Evolutionary conservation across 108 stramenopile species (phyloP).

Genomic region (Discostella stelligeroides): DNA sequence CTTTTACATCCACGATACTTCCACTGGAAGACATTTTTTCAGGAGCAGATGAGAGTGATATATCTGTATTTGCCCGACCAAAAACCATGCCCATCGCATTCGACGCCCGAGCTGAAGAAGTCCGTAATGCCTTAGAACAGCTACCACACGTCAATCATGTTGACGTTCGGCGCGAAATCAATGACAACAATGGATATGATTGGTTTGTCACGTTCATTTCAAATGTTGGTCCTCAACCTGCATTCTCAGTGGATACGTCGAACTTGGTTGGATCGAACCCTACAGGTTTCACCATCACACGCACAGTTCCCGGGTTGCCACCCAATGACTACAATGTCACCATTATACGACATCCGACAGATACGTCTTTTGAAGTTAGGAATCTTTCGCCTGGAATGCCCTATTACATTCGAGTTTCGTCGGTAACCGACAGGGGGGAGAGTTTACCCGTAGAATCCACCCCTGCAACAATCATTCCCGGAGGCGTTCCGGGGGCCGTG

Average conservation of each 20-base stretch:
- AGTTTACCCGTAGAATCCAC: slow-evolving; percentile 27
- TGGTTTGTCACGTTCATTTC: slow-evolving; percentile 79
- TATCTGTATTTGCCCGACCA: slow-evolving; percentile 23
- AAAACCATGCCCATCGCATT: slow-evolving; percentile 46
- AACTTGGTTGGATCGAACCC: slow-evolving; percentile 47
- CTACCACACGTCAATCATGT: slow-evolving; percentile 71
- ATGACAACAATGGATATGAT: slow-evolving; percentile 51
- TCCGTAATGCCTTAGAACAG: slow-evolving; percentile 71
- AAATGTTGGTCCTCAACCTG: slow-evolving; percentile 73
- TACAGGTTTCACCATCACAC: slow-evolving; percentile 24
- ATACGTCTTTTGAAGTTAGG: slow-evolving; percentile 30
- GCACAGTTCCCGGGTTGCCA: slow-evolving; percentile 34
- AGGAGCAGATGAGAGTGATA: slow-evolving; percentile 18
- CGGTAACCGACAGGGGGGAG: slow-evolving; percentile 49
- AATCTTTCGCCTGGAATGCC: slow-evolving; percentile 47
- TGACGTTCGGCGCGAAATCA: slow-evolving; percentile 51
- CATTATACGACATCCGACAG: slow-evolving; percentile 25
- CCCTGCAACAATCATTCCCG: slow-evolving; percentile 36
- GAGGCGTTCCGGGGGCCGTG: slow-evolving; percentile 42
- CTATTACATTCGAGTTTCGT: slow-evolving; percentile 58
- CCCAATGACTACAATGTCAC: slow-evolving; percentile 50
- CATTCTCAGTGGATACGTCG: slow-evolving; percentile 45
- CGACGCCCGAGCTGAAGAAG: slow-evolving; percentile 52
- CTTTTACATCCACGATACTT: slow-evolving; percentile 37
- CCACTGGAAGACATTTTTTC: slow-evolving; percentile 38